phyloP scores from a whole-genome alignment of 1,284 basidiomycete species.

The Malassezia caprae region DNA sequence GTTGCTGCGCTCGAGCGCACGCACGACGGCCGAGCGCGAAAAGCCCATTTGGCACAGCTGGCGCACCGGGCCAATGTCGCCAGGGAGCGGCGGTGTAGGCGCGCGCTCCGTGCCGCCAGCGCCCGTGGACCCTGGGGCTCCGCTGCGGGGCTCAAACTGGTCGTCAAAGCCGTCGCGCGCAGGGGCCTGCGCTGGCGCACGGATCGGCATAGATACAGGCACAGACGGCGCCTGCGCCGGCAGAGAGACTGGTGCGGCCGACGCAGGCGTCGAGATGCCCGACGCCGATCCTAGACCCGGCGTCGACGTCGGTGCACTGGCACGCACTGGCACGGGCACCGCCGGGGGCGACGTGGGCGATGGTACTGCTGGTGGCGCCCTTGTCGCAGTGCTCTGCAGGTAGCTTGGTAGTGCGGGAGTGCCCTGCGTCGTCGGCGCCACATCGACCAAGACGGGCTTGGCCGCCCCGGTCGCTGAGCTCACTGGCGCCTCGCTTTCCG shows the following conservation, averaged over 20 bases:
- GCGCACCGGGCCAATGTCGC: conserved; percentile 40
- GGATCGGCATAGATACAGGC: not conserved
- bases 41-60: conserved; percentile 47
- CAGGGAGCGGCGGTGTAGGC: conserved; percentile 31
- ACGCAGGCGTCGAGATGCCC: not conserved
- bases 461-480: not conserved
- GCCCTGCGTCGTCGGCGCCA: not conserved
- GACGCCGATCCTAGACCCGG: not conserved
- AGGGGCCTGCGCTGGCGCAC: not conserved
- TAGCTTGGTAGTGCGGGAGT: not conserved
- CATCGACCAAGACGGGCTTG: not conserved
- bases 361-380: not conserved
- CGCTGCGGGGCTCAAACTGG: not conserved
- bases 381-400: not conserved
- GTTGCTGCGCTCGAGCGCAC: conserved; percentile 41
- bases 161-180: not conserved
- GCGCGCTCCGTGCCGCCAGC: not conserved
- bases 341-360: not conserved
- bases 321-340: not conserved
- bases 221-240: not conserved
- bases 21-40: conserved; percentile 33
- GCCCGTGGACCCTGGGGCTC: not conserved
- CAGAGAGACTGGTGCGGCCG: not conserved
- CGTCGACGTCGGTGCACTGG: not conserved
- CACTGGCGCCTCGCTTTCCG: not conserved